Base-by-base conservation (phyloP, 768 basidiomycete species). In the Gloeostereum incarnatum region DNA sequence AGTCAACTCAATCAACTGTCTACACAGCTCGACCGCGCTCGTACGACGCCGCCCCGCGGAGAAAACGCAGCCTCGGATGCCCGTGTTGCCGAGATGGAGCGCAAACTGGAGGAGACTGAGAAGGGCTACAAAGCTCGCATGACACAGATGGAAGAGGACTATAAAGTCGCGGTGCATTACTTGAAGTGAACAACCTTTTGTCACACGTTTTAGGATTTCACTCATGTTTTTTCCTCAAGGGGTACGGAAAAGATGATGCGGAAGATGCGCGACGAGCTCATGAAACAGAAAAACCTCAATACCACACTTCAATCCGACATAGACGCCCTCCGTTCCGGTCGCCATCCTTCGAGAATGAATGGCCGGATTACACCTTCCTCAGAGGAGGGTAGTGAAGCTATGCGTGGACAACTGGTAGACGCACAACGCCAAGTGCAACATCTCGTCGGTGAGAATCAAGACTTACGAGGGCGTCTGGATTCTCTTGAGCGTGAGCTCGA, bases 211-310 rank as follows among this genome's bases (percentile, higher is more conserved):
- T 20, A 5, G 6, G 35, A 41, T 49, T 36, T 40, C 37, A 30
- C 25, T 32, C 45, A 43, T 51, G 37, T 40, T 41, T 45, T 46
- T 23, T 44, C 42, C 17, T 53, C n/a, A n/a, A 91, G 88, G 72
- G 90, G 90, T 31, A 97, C 93, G 1, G 96, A 98, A 60, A 96
- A 93, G 63, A 91, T 98, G 79, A 85, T 97, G 69, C 79, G 91
- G 48, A 78, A 84, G 49, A 89, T 97, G 82, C 88, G 91, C 59
- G 94, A 93, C 40, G 96, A 98, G 53, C 63, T 97, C 41, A 84
- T 75, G 47, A 93, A 86, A 62, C 88, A 94, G 60, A 97, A 96
- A 63, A 69, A 68, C 33, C 59, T 79, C 31, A 93, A 91, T 52
- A 66, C 78, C 31, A 66, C 71, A 40, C 75, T 98, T 19, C 90